Base-by-base conservation (phyloP, 2,329 filamentous ascomycete species). In the Coniella vitis region DNA sequence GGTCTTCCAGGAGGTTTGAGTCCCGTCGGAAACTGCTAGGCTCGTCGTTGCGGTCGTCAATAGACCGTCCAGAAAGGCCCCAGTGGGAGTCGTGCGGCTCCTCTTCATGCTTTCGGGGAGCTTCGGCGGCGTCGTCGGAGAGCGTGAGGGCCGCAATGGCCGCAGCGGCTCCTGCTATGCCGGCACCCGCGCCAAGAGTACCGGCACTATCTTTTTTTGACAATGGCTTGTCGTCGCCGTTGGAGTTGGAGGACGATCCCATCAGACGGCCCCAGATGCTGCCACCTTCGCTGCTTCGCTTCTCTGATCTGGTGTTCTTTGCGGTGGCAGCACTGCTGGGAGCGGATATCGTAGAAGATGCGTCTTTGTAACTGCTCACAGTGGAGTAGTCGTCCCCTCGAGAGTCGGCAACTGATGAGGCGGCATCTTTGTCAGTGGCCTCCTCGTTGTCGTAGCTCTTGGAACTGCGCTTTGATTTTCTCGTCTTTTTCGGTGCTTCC, bases 181-280 rank as follows among this genome's bases (percentile, higher is more conserved):
- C 80, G 79, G 70, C 80, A 83, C 79, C 79, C 73, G 75, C 77
- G 79, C 79, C 79, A 79, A 76, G 72, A 75, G 74, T 83, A 75
- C 71, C 79, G 79, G 81, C 77, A 74, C 77, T 79, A 83, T 68
- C 81, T 83, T 83, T 66, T 67, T 55, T 52, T 63, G 58, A 52
- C 55, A 61, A 62, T 44, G 67, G 62, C 48, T 67, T 64, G 31
- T 63, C 64, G 47, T 54, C 61, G 50, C 67, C 67, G 41, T 67
- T 66, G 10, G 40, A 34, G 20, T 67, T 65, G 53, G n/a, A n/a
- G n/a, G n/a, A n/a, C n/a, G n/a, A n/a, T n/a, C 61, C 65, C 55
- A 70, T 73, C 62, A 74, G 69, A 53, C 76, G 68, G 57, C 68
- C 68, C 47, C 77, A 76, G 55, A 79, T 69, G 20, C 74, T 69